Percentiles rank a stretch among this genome's conserved stretches.
phyloP scores from a whole-genome alignment of 306 rosid genomes.

The Prosopis cineraria region DNA sequence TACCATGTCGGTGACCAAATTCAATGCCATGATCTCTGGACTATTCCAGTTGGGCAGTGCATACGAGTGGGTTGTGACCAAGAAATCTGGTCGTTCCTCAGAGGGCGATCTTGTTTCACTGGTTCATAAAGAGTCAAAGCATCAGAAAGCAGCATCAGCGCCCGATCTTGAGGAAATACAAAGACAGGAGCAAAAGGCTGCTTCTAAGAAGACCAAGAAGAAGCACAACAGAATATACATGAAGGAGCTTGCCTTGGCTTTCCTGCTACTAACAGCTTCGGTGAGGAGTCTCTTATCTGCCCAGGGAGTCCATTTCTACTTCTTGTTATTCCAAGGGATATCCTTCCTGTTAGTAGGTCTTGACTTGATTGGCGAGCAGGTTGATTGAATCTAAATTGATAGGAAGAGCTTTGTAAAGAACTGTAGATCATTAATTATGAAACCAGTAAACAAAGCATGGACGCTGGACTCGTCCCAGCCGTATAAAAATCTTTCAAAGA shows the following conservation, averaged over 20 bases:
- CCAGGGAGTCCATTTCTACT: slow-evolving; percentile 95
- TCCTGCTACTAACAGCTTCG: slow-evolving; percentile 82
- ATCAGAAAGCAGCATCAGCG: slow-evolving; percentile 61
- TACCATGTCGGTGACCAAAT: slow-evolving; percentile 94
- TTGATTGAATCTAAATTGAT: slow-evolving; percentile 48
- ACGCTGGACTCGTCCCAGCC: slow-evolving; percentile 23
- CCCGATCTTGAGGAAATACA: slow-evolving; percentile 63
- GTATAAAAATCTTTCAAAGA: slow-evolving; percentile 14
- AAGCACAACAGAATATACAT: slow-evolving; percentile 74
- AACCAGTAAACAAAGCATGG: slow-evolving; percentile 34
- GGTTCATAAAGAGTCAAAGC: slow-evolving; percentile 66
- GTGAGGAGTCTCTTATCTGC: slow-evolving; percentile 89
- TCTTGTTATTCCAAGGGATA: slow-evolving; percentile 87
- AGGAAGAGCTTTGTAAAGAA: slow-evolving; percentile 19
- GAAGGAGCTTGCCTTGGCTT: slow-evolving; percentile 84
- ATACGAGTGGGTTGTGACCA: slow-evolving; percentile 92
- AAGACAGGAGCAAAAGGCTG: slow-evolving; percentile 45
- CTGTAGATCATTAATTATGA: slow-evolving; percentile 22
- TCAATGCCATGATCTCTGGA: slow-evolving; percentile 94
- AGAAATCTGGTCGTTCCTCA: slow-evolving; percentile 88
- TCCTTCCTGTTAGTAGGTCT: slow-evolving; percentile 89
- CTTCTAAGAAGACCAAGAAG: slow-evolving; percentile 50
- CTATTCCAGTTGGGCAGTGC: slow-evolving; percentile 92
- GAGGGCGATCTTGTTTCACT: slow-evolving; percentile 83
- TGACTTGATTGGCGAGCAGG: slow-evolving; percentile 92